Evolutionary conservation across 129 eudicot genomes (phyloP).

Genomic region (Mikania micrantha): DNA sequence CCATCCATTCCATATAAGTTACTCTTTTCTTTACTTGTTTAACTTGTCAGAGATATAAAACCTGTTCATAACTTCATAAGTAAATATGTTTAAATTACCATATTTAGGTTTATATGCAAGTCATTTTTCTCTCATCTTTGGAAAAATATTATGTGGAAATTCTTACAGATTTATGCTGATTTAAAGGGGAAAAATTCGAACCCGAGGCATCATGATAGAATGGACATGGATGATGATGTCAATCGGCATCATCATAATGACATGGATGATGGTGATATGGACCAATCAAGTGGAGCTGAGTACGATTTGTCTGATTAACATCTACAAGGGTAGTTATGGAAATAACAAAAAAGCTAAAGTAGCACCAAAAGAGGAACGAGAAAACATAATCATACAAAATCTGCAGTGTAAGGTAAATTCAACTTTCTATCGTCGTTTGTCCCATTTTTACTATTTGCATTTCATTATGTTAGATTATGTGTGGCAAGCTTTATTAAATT

Average conservation of each 20-base stretch:
- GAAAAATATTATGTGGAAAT: background rate
- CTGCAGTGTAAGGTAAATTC: constrained; percentile 13
- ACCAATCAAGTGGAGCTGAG: constrained; percentile 27
- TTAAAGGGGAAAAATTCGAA: constrained; percentile 24
- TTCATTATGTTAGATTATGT: constrained; percentile 21
- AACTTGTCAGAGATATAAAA: background rate
- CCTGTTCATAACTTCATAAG: background rate
- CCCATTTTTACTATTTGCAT: background rate
- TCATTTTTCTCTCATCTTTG: background rate
- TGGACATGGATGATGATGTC: constrained; percentile 29
- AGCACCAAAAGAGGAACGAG: constrained; percentile 4
- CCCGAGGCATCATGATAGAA: constrained; percentile 25
- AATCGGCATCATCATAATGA: constrained; percentile 14
- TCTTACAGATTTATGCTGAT: constrained; percentile 17
- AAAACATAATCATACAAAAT: background rate
- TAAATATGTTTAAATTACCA: too few relatives aligned
- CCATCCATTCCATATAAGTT: background rate
- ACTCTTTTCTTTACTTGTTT: background rate
- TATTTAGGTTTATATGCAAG: background rate
- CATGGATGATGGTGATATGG: constrained; percentile 31
- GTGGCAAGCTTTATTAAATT: constrained; percentile 9
- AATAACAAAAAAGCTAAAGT: background rate
- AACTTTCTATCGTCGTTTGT: background rate
- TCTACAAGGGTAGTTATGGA: constrained; percentile 3
- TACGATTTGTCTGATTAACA: constrained; percentile 19